A percentile compares a stretch with the other conserved stretches of the same genome.
Conservation (phyloP, 768 basidiomycete species). For the Leccinum variicolor region DNA sequence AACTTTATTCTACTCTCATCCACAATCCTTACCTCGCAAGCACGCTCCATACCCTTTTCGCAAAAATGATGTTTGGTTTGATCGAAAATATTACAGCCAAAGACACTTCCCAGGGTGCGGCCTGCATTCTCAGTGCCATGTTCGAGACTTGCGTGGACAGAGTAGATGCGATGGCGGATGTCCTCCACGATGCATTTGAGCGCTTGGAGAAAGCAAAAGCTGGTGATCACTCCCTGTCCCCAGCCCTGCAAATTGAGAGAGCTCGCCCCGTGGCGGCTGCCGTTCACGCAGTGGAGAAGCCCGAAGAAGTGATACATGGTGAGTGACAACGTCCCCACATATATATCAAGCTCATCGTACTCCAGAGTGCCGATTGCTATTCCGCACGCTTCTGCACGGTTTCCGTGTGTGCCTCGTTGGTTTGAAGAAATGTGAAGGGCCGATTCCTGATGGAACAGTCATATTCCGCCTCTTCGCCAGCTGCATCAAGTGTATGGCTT, state of each 20-base stretch:
- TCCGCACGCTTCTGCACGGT: constrained; percentile 85
- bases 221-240: constrained; percentile 39
- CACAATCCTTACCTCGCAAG: constrained; percentile 83
- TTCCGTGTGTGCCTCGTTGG: constrained; percentile 76
- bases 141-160: constrained; percentile 84
- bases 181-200: constrained; percentile 48
- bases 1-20: constrained; percentile 82
- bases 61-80: constrained; percentile 89
- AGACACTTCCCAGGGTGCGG: constrained; percentile 65
- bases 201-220: constrained; percentile 44
- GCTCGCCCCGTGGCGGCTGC: constrained; percentile 78
- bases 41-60: constrained; percentile 84
- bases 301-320: constrained; percentile 83
- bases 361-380: constrained; percentile 80
- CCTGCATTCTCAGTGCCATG: constrained; percentile 66
- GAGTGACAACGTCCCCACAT: constrained; percentile 18
- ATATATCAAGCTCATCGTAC: constrained; percentile 1
- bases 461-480: constrained; percentile 87
- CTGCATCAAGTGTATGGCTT: constrained; percentile 76
- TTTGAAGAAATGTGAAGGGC: constrained; percentile 76
- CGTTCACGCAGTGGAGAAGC: constrained; percentile 74
- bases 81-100: constrained; percentile 80
- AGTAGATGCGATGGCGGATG: constrained; percentile 71
- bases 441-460: constrained; percentile 79
- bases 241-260: constrained; percentile 76